Conservation (phyloP, 805 yeast genomes). For the Candida dajiaensis region DNA sequence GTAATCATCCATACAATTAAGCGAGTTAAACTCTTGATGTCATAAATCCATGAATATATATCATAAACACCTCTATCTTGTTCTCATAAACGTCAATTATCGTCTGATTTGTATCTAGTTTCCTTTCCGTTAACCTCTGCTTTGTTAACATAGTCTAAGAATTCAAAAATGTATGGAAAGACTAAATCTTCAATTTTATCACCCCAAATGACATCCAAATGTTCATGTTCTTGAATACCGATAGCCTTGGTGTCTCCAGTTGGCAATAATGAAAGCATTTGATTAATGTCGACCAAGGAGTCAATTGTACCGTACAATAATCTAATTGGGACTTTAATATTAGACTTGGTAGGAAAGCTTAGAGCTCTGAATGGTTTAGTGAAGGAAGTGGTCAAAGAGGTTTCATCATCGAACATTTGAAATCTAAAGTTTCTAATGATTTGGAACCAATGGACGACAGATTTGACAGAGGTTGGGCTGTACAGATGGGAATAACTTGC, state of each 20-base stretch:
- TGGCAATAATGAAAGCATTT: conserved; percentile 68
- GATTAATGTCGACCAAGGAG: conserved; percentile 79
- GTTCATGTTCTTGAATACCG: conserved; percentile 73
- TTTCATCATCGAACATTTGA: conserved; percentile 35
- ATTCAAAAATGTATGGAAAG: conserved; percentile 34
- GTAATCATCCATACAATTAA: not conserved
- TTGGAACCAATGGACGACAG: conserved; percentile 95
- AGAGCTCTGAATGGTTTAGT: conserved; percentile 30
- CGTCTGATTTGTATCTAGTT: conserved; percentile 7
- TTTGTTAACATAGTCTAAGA: conserved; percentile 19
- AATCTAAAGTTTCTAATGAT: conserved; percentile 71
- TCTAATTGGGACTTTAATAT: conserved; percentile 65
- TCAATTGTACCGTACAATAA: conserved; percentile 77
- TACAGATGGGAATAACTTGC: conserved; percentile 83
- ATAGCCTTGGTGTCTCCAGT: conserved; percentile 38
- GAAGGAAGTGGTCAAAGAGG: conserved; percentile 30
- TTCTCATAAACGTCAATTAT: not conserved
- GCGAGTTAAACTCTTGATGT: not conserved
- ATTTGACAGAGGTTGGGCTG: conserved; percentile 86
- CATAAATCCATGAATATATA: not conserved
- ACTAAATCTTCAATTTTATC: conserved; percentile 47
- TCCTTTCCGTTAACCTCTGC: conserved; percentile 1
- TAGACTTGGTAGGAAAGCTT: conserved; percentile 52
- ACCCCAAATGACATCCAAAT: conserved; percentile 89
- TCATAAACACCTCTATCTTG: not conserved